Evolutionary conservation across 106 monocot species (phyloP).

Genomic region (Acorus gramineus): DNA sequence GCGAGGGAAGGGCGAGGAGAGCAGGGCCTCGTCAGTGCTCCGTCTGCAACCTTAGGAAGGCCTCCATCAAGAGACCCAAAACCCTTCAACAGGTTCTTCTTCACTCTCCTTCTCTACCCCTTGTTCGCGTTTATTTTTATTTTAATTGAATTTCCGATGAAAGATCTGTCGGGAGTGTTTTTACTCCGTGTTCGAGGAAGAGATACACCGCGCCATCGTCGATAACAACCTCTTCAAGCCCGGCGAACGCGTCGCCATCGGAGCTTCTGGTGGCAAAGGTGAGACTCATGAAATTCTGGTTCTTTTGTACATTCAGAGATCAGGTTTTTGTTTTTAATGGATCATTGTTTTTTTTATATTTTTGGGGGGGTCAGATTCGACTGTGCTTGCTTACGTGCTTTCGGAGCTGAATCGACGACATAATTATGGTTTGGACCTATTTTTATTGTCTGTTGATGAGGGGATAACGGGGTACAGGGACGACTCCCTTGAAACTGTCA

Average conservation of each 20-base stretch:
- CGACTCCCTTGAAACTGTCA: slow-evolving; percentile 97
- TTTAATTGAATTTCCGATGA: slow-evolving; percentile 1
- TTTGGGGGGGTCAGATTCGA: slow-evolving; percentile 64
- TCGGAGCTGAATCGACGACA: slow-evolving; percentile 70
- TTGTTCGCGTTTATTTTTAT: neutral
- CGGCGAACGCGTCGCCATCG: slow-evolving; percentile 89
- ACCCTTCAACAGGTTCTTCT: slow-evolving; percentile 70
- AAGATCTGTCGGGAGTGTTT: slow-evolving; percentile 97
- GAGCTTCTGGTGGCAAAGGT: slow-evolving; percentile 99
- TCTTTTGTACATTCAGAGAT: neutral
- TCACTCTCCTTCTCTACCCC: neutral
- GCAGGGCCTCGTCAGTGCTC: slow-evolving; percentile 41
- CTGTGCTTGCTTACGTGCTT: slow-evolving; percentile 94
- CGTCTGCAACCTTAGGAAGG: slow-evolving; percentile 53
- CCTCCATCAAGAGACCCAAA: slow-evolving; percentile 84
- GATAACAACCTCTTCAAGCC: slow-evolving; percentile 76
- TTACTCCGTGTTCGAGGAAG: slow-evolving; percentile 81
- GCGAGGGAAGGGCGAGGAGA: slow-evolving; percentile 22
- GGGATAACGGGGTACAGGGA: slow-evolving; percentile 98
- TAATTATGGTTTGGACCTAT: slow-evolving; percentile 83
- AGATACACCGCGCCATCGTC: slow-evolving; percentile 81
- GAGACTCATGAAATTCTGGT: neutral
- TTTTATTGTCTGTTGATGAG: slow-evolving; percentile 94
- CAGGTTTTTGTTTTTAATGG: neutral
- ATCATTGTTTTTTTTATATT: slow-evolving; percentile 11